phyloP scores from a whole-genome alignment of 163 green algal species.

The Scenedesmus sp. region DNA sequence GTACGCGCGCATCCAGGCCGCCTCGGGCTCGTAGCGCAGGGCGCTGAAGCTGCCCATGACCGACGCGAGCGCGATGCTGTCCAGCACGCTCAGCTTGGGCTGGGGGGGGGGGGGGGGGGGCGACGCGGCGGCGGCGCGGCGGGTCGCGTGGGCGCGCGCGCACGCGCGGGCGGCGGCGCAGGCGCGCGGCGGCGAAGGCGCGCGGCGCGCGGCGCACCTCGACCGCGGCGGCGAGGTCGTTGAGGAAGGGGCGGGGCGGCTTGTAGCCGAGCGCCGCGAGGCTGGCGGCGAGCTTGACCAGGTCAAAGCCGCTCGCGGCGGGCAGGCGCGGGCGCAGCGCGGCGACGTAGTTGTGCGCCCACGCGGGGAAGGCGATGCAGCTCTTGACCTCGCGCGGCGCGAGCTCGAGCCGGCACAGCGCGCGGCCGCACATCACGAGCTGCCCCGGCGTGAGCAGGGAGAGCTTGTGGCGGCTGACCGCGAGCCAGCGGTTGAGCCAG shows the following conservation, averaged over 20 bases:
- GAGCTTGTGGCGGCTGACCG: slow-evolving; percentile 35
- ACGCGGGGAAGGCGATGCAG: slow-evolving; percentile 43
- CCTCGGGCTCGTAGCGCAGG: slow-evolving; percentile 40
- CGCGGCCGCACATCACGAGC: slow-evolving; percentile 31
- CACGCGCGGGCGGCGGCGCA: too few species aligned
- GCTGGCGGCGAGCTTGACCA: slow-evolving; percentile 5
- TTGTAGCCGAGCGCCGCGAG: slow-evolving; percentile 39
- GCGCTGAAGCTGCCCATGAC: slow-evolving; percentile 30
- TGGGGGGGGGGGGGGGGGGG: neutral
- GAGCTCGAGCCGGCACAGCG: slow-evolving; percentile 39
- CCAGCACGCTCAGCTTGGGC: slow-evolving; percentile 30
- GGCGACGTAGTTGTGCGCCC: slow-evolving; percentile 37
- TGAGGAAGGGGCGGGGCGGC: slow-evolving; percentile 15
- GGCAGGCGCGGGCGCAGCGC: slow-evolving; percentile 4
- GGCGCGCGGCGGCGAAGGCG: too few species aligned
- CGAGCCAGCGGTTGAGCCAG: slow-evolving; percentile 46
- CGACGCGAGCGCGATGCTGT: slow-evolving; percentile 30
- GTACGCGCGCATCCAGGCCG: slow-evolving; percentile 33
- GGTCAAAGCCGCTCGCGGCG: slow-evolving; percentile 5
- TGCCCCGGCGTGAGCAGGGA: slow-evolving; percentile 8
- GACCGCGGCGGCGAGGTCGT: slow-evolving; percentile 23
- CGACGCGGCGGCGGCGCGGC: neutral
- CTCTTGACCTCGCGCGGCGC: slow-evolving; percentile 5
- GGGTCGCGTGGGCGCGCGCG: neutral
- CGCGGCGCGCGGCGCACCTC: too few species aligned